Evolutionary conservation across 2,329 filamentous ascomycete genomes (phyloP).

Genomic region (Epichloe hybrida): DNA sequence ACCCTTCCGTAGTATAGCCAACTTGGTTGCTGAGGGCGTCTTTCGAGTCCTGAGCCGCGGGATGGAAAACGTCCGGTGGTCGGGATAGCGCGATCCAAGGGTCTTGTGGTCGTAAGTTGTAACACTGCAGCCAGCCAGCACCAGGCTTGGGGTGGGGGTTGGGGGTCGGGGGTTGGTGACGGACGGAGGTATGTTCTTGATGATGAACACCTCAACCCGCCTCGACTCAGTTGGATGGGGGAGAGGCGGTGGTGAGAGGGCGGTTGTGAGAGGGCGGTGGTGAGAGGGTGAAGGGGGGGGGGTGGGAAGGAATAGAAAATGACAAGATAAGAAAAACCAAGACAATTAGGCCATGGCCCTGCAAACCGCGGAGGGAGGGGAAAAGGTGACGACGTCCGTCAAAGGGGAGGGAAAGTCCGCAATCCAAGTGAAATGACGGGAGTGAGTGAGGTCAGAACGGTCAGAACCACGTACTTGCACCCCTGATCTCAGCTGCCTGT

Average conservation of each 20-base stretch:
- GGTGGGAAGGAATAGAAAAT: not conserved
- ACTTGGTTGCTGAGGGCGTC: not conserved
- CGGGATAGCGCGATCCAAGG: not conserved
- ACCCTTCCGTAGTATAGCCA: not conserved
- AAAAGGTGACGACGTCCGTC: not conserved
- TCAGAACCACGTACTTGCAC: too few species aligned
- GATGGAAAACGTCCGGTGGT: not conserved
- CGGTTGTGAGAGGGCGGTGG: too few species aligned
- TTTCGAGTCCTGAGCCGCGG: not conserved
- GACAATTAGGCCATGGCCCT: constrained; percentile 2
- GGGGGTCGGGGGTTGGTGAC: not conserved
- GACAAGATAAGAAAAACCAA: not conserved
- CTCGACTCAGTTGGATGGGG: not conserved
- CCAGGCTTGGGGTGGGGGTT: not conserved
- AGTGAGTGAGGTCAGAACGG: too few species aligned
- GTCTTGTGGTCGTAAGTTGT: not conserved
- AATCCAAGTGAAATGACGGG: not conserved
- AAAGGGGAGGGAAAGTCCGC: constrained; percentile 2
- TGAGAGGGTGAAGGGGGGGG: not conserved
- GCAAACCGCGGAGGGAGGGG: not conserved
- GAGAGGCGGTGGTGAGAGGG: not conserved
- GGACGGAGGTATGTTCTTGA: not conserved
- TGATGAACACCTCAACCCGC: not conserved
- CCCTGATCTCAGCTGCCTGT: too few species aligned
- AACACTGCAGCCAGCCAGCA: not conserved